A percentile compares a stretch with the other conserved stretches of the same genome.
phyloP scores from a whole-genome alignment of 805 yeast genomes.

The Metschnikowia picachoensis region DNA sequence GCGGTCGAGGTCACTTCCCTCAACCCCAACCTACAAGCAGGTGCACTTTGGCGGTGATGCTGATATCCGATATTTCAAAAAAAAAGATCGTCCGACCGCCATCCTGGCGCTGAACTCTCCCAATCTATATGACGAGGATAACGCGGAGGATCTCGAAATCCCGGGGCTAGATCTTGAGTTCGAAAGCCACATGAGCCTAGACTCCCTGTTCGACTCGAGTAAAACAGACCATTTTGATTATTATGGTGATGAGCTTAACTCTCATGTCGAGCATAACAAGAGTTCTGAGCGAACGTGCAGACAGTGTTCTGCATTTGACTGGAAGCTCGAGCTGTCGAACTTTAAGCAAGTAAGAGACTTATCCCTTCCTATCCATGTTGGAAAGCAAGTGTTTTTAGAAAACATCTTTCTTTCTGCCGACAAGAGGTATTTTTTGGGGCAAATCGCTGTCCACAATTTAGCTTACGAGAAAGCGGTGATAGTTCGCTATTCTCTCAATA shows the following conservation, averaged over 20 bases:
- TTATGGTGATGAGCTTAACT: slow-evolving; percentile 19
- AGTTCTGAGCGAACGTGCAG: slow-evolving; percentile 19
- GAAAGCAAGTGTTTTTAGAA: slow-evolving; percentile 47
- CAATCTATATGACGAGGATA: slow-evolving; percentile 19
- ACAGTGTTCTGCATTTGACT: slow-evolving; percentile 21
- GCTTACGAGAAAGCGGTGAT: slow-evolving; percentile 65
- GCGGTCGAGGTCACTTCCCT: slow-evolving; percentile 36
- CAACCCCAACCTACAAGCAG: slow-evolving; percentile 58
- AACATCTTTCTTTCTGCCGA: slow-evolving; percentile 56
- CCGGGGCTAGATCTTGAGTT: slow-evolving; percentile 5
- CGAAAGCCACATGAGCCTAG: slow-evolving; percentile 1
- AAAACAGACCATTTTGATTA: slow-evolving; percentile 13
- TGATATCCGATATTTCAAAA: slow-evolving; percentile 70
- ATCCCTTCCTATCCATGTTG: not conserved
- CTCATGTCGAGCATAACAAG: slow-evolving; percentile 6
- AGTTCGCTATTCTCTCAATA: slow-evolving; percentile 70
- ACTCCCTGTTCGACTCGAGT: slow-evolving; percentile 1
- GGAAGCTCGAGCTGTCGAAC: slow-evolving; percentile 43
- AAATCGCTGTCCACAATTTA: slow-evolving; percentile 73
- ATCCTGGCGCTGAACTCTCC: slow-evolving; percentile 71
- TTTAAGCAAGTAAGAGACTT: slow-evolving; percentile 27
- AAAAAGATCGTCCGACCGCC: slow-evolving; percentile 71
- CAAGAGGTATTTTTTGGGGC: slow-evolving; percentile 60
- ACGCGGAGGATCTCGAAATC: slow-evolving; percentile 16
- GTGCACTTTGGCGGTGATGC: slow-evolving; percentile 75